Conservation (phyloP, 306 rosid genomes). For the Rosa lucieae region DNA sequence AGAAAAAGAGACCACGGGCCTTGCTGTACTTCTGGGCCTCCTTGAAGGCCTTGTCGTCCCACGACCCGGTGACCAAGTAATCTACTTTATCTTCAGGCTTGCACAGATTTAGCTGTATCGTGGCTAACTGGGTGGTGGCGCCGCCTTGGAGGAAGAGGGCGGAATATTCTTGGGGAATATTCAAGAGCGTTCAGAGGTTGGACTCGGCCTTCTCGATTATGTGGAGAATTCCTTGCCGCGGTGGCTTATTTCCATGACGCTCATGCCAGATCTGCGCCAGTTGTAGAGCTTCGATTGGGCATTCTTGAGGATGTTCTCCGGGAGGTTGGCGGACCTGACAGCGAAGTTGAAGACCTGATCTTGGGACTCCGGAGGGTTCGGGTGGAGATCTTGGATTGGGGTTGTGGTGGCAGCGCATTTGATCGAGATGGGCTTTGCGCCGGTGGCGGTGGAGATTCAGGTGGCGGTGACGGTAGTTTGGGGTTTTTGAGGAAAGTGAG, state of each 20-base stretch:
- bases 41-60: constrained; percentile 91
- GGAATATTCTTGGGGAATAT: constrained; percentile 59
- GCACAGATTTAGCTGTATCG: constrained; percentile 73
- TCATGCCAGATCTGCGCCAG: constrained; percentile 98
- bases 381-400: constrained; percentile 31
- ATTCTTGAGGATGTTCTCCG: constrained; percentile 65
- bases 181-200: constrained; percentile 73
- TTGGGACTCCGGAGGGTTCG: constrained; percentile 37
- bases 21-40: constrained; percentile 78
- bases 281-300: constrained; percentile 89
- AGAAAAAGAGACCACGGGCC: constrained; percentile 17
- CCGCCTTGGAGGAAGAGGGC: constrained; percentile 93
- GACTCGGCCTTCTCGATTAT: constrained; percentile 85
- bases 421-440: constrained; percentile 52
- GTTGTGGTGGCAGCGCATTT: constrained; percentile 54
- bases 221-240: constrained; percentile 79
- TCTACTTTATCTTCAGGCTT: constrained; percentile 49
- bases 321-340: constrained; percentile 90
- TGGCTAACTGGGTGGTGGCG: constrained; percentile 94
- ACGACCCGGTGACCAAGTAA: constrained; percentile 79
- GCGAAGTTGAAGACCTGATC: constrained; percentile 95
- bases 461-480: constrained; percentile 23
- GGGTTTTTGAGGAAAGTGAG: constrained; percentile 17
- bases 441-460: constrained; percentile 19
- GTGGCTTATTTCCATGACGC: constrained; percentile 99